These are phyloP conservation scores for Fomitopsis schrenkii DNA, from an alignment of 1,284 basidiomycete genomes.

Conservation along the genomic window DNA sequence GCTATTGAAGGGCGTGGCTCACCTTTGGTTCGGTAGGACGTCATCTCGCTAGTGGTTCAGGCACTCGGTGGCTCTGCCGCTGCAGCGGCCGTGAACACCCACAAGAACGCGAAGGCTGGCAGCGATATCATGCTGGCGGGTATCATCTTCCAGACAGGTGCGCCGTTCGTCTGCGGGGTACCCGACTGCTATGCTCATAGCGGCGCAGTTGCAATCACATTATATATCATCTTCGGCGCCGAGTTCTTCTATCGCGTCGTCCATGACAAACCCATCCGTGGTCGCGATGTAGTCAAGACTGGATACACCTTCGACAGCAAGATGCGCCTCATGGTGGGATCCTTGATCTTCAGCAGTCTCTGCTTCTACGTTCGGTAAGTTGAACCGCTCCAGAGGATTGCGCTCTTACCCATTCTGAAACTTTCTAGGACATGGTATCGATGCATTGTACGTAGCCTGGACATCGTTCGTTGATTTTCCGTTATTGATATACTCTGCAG, in stretches of 20 bases:
- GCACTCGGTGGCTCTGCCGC: conserved; percentile 52
- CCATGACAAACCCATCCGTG: conserved; percentile 34
- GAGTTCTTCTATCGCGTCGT: conserved; percentile 45
- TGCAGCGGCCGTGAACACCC: conserved; percentile 30
- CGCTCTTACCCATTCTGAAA: neutral
- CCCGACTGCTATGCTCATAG: neutral
- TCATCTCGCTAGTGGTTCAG: conserved; percentile 50
- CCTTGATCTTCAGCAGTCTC: conserved; percentile 33
- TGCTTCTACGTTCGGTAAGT: conserved; percentile 38
- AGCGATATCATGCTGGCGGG: conserved; percentile 53
- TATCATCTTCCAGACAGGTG: conserved; percentile 52
- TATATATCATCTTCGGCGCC: conserved; percentile 36
- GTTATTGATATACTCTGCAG: conserved; percentile 3
- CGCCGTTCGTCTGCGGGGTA: conserved; percentile 8
- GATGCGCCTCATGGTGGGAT: conserved; percentile 33
- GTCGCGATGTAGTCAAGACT: conserved; percentile 2
- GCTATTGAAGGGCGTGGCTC: neutral
- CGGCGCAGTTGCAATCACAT: conserved; percentile 35
- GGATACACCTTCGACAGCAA: conserved; percentile 19
- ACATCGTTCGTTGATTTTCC: neutral
- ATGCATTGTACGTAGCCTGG: conserved; percentile 32
- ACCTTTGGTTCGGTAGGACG: conserved; percentile 32
- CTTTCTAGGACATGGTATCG: conserved; percentile 40
- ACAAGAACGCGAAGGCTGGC: conserved; percentile 27
- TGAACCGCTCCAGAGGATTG: neutral